Percentiles rank a stretch among this genome's conserved stretches.
These are phyloP conservation scores for Benincasa hispida DNA, from an alignment of 306 rosid genomes.

Conservation along the genomic window DNA sequence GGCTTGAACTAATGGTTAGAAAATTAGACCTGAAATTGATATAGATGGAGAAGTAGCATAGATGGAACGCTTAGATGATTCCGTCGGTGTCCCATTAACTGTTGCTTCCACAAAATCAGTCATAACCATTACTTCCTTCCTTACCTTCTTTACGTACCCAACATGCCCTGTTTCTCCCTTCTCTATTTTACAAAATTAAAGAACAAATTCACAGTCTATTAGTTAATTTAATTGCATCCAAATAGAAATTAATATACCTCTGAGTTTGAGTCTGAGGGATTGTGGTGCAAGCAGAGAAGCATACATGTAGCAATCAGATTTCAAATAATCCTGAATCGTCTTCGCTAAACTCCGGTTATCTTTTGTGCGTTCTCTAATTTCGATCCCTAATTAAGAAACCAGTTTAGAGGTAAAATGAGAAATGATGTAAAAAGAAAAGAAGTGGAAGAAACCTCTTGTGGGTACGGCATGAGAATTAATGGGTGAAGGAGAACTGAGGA, in stretches of 20 bases:
- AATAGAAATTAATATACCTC: constrained; percentile 20
- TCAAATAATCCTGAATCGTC: constrained; percentile 36
- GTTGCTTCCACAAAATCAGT: too few species aligned
- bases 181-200: too few species aligned
- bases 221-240: neutral
- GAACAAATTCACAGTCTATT: neutral
- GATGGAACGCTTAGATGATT: too few species aligned
- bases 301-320: constrained; percentile 55
- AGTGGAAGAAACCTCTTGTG: neutral
- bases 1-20: too few species aligned
- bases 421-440: neutral
- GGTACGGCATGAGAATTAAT: neutral
- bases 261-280: neutral
- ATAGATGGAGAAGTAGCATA: constrained; percentile 23
- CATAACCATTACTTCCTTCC: constrained; percentile 1
- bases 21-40: neutral
- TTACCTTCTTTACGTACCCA: neutral
- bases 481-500: constrained; percentile 24
- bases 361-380: constrained; percentile 17
- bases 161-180: constrained; percentile 16
- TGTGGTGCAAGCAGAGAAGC: constrained; percentile 34
- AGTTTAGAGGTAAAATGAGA: neutral
- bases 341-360: constrained; percentile 17
- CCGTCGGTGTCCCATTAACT: too few species aligned
- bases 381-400: constrained; percentile 17